Percentiles rank a stretch among this genome's conserved stretches.
Evolutionary conservation across 805 yeast species (phyloP).

Genomic region (Candida berthetii): DNA sequence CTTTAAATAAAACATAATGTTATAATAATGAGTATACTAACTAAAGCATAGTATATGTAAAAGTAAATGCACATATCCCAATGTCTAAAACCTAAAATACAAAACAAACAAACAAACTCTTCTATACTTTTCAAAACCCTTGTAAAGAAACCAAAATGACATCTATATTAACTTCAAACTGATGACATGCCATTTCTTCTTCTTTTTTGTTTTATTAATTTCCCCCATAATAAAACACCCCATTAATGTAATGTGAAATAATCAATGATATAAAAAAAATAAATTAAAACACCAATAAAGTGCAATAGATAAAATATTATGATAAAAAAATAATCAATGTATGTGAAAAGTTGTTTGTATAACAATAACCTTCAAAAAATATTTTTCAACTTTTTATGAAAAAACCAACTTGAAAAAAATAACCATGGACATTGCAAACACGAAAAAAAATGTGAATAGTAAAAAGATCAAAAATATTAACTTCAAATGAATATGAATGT

Average conservation of each 20-base stretch:
- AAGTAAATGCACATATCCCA: conserved; percentile 11
- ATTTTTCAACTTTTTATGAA: background rate
- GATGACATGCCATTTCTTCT: background rate
- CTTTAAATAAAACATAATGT: background rate
- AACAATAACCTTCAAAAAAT: background rate
- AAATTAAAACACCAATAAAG: background rate
- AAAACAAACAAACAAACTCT: conserved; percentile 13
- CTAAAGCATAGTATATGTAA: background rate
- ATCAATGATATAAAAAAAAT: background rate
- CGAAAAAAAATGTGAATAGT: background rate
- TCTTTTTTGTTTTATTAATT: background rate
- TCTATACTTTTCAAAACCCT: conserved; percentile 6
- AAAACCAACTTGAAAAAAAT: background rate
- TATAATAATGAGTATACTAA: background rate
- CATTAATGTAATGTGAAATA: background rate
- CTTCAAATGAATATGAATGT: background rate
- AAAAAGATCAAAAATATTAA: background rate
- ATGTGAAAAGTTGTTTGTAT: background rate
- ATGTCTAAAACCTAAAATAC: conserved; percentile 16
- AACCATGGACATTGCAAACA: background rate
- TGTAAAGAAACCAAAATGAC: background rate
- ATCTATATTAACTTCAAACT: background rate
- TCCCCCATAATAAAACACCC: background rate
- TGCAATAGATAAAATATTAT: background rate
- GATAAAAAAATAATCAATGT: background rate